A percentile compares a stretch with the other conserved stretches of the same genome.
Conservation (phyloP, 2,329 filamentous ascomycete species). For the Arthrobotrys iridis region DNA sequence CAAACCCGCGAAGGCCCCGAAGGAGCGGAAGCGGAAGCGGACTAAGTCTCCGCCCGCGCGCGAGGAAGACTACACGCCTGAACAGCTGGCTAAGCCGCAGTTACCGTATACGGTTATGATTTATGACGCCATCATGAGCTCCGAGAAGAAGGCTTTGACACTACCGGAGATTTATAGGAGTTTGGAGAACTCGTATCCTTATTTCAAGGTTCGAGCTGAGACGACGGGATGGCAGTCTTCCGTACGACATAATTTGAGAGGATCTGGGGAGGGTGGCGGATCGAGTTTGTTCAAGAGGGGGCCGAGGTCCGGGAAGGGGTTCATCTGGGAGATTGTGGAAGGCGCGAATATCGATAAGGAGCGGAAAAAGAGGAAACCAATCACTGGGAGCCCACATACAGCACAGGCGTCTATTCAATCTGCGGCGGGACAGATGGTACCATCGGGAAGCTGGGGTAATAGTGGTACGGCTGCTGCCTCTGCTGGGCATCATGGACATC, state of each 20-base stretch:
- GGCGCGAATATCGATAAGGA: conserved; percentile 69
- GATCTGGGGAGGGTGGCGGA: conserved; percentile 61
- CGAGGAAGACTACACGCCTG: conserved; percentile 66
- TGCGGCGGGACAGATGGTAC: conserved; percentile 3
- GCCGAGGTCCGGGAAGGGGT: conserved; percentile 68
- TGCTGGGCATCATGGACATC: conserved; percentile 19
- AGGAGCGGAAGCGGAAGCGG: conserved; percentile 62
- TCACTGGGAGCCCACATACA: conserved; percentile 32
- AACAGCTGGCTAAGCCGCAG: conserved; percentile 75
- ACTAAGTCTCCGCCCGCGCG: conserved; percentile 68
- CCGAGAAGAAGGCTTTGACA: conserved; percentile 66
- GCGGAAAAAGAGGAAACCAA: conserved; percentile 63
- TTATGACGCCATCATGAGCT: conserved; percentile 68
- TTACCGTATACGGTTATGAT: conserved; percentile 70
- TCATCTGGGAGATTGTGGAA: conserved; percentile 68
- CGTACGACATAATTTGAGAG: conserved; percentile 69
- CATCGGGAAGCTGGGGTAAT: conserved; percentile 36
- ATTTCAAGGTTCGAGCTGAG: conserved; percentile 67
- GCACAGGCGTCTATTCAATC: conserved; percentile 14
- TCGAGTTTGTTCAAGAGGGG: conserved; percentile 68
- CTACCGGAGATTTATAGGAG: conserved; percentile 71
- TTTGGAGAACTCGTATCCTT: conserved; percentile 69
- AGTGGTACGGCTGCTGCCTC: not conserved
- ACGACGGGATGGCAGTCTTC: conserved; percentile 72
- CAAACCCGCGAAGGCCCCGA: conserved; percentile 43